phyloP scores from a whole-genome alignment of 208 protist genomes.

The Phytomonas francai region DNA sequence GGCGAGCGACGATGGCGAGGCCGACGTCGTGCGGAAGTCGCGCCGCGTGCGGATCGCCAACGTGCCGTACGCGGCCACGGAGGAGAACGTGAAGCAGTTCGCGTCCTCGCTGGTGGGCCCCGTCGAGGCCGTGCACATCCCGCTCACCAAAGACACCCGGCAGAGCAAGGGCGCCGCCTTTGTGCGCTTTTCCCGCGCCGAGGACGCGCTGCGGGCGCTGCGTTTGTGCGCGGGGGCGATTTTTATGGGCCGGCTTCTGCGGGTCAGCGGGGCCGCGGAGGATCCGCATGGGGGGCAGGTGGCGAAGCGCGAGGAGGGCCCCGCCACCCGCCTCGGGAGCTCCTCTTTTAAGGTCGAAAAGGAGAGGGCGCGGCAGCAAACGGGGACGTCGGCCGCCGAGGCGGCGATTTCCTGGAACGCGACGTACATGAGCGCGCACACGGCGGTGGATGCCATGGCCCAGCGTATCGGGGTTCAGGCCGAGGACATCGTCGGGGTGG shows the following conservation, averaged over 20 bases:
- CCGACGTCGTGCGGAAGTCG: constrained; percentile 52
- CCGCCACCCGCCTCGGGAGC: constrained; percentile 29
- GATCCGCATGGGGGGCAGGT: constrained; percentile 68
- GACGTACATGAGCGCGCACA: constrained; percentile 76
- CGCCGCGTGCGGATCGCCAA: constrained; percentile 94
- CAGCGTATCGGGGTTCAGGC: constrained; percentile 51
- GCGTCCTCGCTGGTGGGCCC: constrained; percentile 84
- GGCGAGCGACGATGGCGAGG: constrained; percentile 15
- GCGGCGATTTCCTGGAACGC: constrained; percentile 52
- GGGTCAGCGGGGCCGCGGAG: constrained; percentile 52
- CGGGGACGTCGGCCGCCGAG: background rate
- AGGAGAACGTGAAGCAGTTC: constrained; percentile 92
- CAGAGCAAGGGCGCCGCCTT: constrained; percentile 92
- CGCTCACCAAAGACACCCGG: constrained; percentile 88
- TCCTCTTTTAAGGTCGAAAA: constrained; percentile 65
- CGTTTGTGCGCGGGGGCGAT: constrained; percentile 68
- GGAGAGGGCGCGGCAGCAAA: constrained; percentile 20
- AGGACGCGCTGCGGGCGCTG: constrained; percentile 83
- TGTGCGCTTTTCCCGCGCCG: constrained; percentile 73
- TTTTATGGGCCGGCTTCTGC: constrained; percentile 86
- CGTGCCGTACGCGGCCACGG: constrained; percentile 92
- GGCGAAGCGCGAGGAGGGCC: constrained; percentile 25
- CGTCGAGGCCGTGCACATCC: constrained; percentile 89
- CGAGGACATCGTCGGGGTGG: constrained; percentile 51
- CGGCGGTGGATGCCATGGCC: constrained; percentile 65